Evolutionary conservation across 2,329 filamentous ascomycete species (phyloP).

Genomic region (Neonectria hederae): DNA sequence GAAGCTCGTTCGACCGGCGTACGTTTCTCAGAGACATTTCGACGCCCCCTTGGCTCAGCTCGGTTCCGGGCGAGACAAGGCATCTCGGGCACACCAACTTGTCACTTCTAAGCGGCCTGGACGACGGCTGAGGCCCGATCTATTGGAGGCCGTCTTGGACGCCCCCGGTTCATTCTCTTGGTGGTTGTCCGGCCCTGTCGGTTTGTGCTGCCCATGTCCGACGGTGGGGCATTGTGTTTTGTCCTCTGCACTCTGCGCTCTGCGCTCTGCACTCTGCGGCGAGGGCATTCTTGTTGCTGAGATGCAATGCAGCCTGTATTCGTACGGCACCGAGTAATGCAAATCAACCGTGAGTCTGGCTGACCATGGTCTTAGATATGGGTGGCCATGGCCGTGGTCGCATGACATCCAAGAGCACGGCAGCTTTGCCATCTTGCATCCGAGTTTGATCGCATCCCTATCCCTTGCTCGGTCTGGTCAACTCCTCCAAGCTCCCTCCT

Average conservation of each 20-base stretch:
- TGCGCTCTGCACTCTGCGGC: too few species aligned
- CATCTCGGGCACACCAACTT: not conserved
- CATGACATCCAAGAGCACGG: not conserved
- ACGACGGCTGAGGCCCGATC: conserved; percentile 19
- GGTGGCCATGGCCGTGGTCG: not conserved
- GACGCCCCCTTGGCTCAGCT: not conserved
- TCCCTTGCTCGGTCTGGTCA: not conserved
- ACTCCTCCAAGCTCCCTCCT: not conserved
- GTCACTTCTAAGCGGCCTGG: conserved; percentile 20
- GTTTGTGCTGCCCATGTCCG: conserved; percentile 27
- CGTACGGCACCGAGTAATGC: not conserved
- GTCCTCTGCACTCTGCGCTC: conserved; percentile 8
- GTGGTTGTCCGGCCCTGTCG: conserved; percentile 25
- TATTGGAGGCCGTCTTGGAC: conserved; percentile 8
- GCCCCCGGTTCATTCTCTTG: conserved; percentile 38
- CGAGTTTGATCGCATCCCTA: not conserved
- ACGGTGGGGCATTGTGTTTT: conserved; percentile 29
- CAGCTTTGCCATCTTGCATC: conserved; percentile 12
- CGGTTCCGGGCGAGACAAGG: conserved; percentile 9
- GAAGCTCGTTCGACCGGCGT: not conserved
- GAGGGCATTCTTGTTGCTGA: conserved; percentile 6
- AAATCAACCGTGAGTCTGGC: not conserved
- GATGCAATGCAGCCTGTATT: not conserved
- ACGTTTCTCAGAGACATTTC: conserved; percentile 12
- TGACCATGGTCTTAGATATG: not conserved